A percentile compares a stretch with the other conserved stretches of the same genome.
These are phyloP conservation scores for Skeletonema marinoi DNA, from an alignment of 108 stramenopile species.

Conservation along the genomic window DNA sequence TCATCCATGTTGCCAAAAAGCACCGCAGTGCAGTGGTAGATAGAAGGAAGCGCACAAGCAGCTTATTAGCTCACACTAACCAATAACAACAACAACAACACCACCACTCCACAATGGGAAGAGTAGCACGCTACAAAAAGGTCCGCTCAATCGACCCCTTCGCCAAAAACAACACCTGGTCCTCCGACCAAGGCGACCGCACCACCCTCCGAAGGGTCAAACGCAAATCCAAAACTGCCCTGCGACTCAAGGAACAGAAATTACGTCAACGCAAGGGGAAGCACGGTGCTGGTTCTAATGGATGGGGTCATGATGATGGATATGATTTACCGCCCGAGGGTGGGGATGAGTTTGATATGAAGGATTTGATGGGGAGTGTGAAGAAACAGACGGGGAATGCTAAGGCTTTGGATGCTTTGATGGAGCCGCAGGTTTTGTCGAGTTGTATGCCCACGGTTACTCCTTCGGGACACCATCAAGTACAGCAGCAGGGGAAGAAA, in stretches of 20 bases:
- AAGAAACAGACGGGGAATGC: conserved; percentile 24
- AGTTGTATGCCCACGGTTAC: background rate
- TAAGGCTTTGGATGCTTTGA: conserved; percentile 16
- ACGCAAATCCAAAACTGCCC: conserved; percentile 40
- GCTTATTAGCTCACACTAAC: background rate
- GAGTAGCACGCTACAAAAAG: conserved; percentile 55
- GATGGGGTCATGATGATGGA: conserved; percentile 40
- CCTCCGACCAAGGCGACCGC: conserved; percentile 34
- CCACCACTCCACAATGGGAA: conserved; percentile 36
- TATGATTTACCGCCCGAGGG: conserved; percentile 49
- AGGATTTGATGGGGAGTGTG: conserved; percentile 48
- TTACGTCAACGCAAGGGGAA: conserved; percentile 20
- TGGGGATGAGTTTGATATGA: conserved; percentile 49
- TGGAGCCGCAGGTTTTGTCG: conserved; percentile 1
- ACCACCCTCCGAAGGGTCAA: conserved; percentile 39
- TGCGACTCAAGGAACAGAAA: conserved; percentile 42
- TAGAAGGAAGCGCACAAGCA: too few relatives aligned
- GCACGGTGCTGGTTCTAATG: conserved; percentile 7
- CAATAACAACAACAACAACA: background rate
- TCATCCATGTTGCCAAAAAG: too few relatives aligned
- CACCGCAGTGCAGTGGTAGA: too few relatives aligned
- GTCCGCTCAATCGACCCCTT: conserved; percentile 56
- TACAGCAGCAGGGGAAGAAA: conserved; percentile 5
- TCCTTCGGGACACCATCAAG: conserved; percentile 1
- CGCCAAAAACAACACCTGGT: conserved; percentile 41